Conservation (phyloP, 192 early-diverging fungal species). For the Podila horticola region DNA sequence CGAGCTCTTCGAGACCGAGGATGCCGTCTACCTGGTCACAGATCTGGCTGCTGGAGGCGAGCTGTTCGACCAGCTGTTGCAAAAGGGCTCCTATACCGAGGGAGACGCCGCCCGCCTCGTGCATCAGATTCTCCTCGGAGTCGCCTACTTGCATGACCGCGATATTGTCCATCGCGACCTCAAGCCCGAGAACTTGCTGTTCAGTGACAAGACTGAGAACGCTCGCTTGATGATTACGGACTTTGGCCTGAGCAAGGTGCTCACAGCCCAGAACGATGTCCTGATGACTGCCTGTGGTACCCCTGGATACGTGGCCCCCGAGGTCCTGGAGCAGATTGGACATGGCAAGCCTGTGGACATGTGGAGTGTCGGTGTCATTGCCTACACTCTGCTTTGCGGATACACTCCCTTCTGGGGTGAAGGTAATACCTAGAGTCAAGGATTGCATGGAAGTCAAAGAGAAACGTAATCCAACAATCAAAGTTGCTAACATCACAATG, state of each 20-base stretch:
- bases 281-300: constrained; percentile 91
- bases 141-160: constrained; percentile 87
- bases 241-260: constrained; percentile 85
- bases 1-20: constrained; percentile 76
- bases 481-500: constrained; percentile 48
- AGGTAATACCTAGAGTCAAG: background rate
- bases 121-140: constrained; percentile 78
- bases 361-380: constrained; percentile 94
- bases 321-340: constrained; percentile 86
- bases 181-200: constrained; percentile 92
- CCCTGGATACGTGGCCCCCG: constrained; percentile 88
- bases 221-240: constrained; percentile 88
- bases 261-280: constrained; percentile 78
- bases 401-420: constrained; percentile 79
- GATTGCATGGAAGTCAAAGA: constrained; percentile 1
- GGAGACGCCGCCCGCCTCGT: constrained; percentile 83
- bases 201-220: constrained; percentile 63
- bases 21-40: constrained; percentile 78
- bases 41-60: constrained; percentile 88
- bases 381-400: constrained; percentile 86
- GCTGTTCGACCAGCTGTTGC: constrained; percentile 81
- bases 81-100: constrained; percentile 83
- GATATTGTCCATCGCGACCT: constrained; percentile 88
- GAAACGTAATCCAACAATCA: constrained; percentile 23
- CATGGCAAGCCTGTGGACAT: constrained; percentile 95